Conservation (phyloP, 2,329 filamentous ascomycete genomes). For the Zasmidium angulare region DNA sequence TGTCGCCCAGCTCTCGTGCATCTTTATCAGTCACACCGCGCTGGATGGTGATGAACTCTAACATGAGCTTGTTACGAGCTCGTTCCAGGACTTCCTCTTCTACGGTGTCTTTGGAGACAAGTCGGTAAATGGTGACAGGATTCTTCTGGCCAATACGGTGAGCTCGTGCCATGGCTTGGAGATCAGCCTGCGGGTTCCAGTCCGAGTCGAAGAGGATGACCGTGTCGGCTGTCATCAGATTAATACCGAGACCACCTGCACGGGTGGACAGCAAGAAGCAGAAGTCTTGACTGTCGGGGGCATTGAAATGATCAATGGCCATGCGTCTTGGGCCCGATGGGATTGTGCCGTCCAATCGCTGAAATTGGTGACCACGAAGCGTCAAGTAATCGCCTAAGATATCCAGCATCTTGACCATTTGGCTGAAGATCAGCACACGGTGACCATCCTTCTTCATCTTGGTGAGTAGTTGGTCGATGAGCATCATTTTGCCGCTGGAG, state of each 20-base stretch:
- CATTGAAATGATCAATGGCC: slow-evolving; percentile 98
- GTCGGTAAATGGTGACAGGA: slow-evolving; percentile 91
- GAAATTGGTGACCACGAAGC: slow-evolving; percentile 90
- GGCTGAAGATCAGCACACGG: slow-evolving; percentile 95
- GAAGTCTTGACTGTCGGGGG: slow-evolving; percentile 93
- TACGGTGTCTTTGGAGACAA: slow-evolving; percentile 97
- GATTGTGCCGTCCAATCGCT: slow-evolving; percentile 93
- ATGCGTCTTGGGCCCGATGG: slow-evolving; percentile 82
- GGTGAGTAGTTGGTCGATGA: slow-evolving; percentile 88
- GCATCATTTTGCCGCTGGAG: slow-evolving; percentile 99
- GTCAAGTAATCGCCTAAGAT: slow-evolving; percentile 93
- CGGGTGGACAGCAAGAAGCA: slow-evolving; percentile 93
- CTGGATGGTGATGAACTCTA: slow-evolving; percentile 97
- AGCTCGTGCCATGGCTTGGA: slow-evolving; percentile 97
- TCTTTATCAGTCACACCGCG: slow-evolving; percentile 94
- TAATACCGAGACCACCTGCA: slow-evolving; percentile 96
- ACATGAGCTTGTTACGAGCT: slow-evolving; percentile 92
- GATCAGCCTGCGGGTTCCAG: slow-evolving; percentile 97
- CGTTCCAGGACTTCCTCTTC: slow-evolving; percentile 97
- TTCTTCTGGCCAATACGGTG: slow-evolving; percentile 97
- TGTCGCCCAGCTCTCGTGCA: slow-evolving; percentile 77
- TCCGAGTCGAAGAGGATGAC: slow-evolving; percentile 98
- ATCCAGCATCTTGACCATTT: slow-evolving; percentile 99
- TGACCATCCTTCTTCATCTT: slow-evolving; percentile 94
- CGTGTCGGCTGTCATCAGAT: slow-evolving; percentile 97